Percentiles rank a stretch among this genome's conserved stretches.
Evolutionary conservation across 345 rosid species (phyloP).

Genomic region (Ricinus communis): DNA sequence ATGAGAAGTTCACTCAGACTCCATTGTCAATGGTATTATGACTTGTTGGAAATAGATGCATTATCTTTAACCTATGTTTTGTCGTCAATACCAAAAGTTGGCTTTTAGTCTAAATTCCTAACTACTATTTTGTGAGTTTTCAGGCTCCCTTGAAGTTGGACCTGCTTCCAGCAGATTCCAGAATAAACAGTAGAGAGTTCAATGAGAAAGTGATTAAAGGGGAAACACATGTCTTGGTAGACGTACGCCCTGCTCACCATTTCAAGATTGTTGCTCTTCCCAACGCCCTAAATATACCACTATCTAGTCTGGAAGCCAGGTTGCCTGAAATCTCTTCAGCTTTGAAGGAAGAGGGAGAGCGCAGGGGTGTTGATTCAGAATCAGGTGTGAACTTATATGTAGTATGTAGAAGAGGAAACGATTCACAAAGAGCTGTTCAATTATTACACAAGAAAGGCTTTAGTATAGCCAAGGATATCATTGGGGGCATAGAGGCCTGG

Average conservation of each 20-base stretch:
- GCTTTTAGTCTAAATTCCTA: no score
- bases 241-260: conserved; percentile 88
- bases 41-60: background rate
- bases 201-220: conserved; percentile 45
- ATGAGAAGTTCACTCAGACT: conserved; percentile 82
- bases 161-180: conserved; percentile 51
- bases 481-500: conserved; percentile 89
- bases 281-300: conserved; percentile 67
- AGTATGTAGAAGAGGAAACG: conserved; percentile 87
- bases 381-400: conserved; percentile 50
- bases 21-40: conserved; percentile 54
- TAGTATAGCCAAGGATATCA: conserved; percentile 61
- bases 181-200: conserved; percentile 67
- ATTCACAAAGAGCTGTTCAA: conserved; percentile 90
- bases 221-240: conserved; percentile 59
- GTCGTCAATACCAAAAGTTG: no score
- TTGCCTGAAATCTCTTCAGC: conserved; percentile 62
- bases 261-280: conserved; percentile 84
- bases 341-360: conserved; percentile 47
- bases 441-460: conserved; percentile 60
- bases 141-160: conserved; percentile 65
- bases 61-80: no score
- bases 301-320: conserved; percentile 58
- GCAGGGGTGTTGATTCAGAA: conserved; percentile 18
- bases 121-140: background rate